phyloP scores from a whole-genome alignment of 1,139 yeast species.

The Geotrichum europaeum region DNA sequence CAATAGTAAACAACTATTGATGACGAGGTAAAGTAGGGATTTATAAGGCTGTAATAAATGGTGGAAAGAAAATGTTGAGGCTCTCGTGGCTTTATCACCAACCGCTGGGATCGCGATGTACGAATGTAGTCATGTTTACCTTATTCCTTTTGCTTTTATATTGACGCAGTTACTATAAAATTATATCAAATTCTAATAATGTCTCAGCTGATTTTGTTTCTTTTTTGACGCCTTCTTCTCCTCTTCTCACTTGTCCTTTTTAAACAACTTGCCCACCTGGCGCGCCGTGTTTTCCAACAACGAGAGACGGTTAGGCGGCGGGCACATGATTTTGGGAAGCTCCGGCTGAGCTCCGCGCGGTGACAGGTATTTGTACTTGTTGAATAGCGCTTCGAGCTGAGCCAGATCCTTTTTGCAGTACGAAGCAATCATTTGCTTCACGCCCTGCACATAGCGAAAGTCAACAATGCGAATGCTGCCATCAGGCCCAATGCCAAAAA shows the following conservation, averaged over 20 bases:
- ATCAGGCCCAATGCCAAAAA: slow-evolving; percentile 21
- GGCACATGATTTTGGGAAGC: neutral
- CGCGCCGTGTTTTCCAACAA: neutral
- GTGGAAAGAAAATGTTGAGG: neutral
- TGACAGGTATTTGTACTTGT: neutral
- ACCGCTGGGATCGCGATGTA: neutral
- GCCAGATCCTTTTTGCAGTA: neutral
- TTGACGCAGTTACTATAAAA: neutral
- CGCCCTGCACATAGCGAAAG: slow-evolving; percentile 3
- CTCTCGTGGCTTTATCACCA: neutral
- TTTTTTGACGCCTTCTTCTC: neutral
- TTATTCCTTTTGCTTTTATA: neutral
- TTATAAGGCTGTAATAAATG: no score
- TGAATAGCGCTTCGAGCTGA: neutral
- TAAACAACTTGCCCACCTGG: neutral
- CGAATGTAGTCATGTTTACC: neutral
- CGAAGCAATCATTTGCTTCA: neutral
- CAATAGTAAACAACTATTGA: no score
- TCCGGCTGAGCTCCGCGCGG: neutral
- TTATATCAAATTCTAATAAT: neutral
- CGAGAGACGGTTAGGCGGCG: neutral
- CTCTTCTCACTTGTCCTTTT: neutral
- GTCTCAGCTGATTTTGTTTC: neutral
- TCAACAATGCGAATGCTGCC: slow-evolving; percentile 15
- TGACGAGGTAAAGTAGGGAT: no score